Evolutionary conservation across 202 grass and related monocot genomes (phyloP), one percentile per base, ranked within the genome.

Genomic region (Schoenoplectus tabernaemontani): DNA sequence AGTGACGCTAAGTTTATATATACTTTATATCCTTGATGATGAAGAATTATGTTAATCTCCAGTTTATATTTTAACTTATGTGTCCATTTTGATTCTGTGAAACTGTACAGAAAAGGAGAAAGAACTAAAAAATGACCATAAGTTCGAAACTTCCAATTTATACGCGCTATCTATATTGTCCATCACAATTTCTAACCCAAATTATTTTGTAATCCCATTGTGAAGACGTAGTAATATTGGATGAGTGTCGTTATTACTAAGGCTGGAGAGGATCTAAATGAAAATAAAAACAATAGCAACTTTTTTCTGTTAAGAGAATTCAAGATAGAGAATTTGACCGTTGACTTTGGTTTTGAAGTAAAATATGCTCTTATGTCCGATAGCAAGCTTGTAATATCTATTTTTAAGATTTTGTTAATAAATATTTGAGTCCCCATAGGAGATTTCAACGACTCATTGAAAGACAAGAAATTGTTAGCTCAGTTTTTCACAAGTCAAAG

Each of bases 1-100:
- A 73, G 24, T 73, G 69, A 73, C 69, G 69, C 44, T 7, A 17
- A 23, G n/a, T n/a, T n/a, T n/a, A n/a, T n/a, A n/a, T n/a, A n/a
- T n/a, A n/a, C n/a, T 50, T 30, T 9, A 51, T 73, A 2, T 34
- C 9, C 9, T 69, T 43, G 3, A 13, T 46, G 65, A 69, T 69
- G 13, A 26, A 69, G n/a, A 4, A 7, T 41, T n/a, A 3, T 1
- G 62, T 26, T 15, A 1, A 3, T 69, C 65, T 69, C 65, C 9
- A 69, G 39, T 44, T 69, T 16, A 13, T 4, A 2, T 6, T 1
- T 0, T 9, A 19, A 22, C 3, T 7, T 13, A 13, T 36, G 65
- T 17, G 20, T 69, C 65, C 65, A 69, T 43, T 69, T 69, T 3
- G n/a, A 0, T 10, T n/a, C 9, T 24, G 0, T 69, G 4, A 9